Conservation (phyloP, 495 filamentous ascomycete genomes). For the Penicillium argentinense region DNA sequence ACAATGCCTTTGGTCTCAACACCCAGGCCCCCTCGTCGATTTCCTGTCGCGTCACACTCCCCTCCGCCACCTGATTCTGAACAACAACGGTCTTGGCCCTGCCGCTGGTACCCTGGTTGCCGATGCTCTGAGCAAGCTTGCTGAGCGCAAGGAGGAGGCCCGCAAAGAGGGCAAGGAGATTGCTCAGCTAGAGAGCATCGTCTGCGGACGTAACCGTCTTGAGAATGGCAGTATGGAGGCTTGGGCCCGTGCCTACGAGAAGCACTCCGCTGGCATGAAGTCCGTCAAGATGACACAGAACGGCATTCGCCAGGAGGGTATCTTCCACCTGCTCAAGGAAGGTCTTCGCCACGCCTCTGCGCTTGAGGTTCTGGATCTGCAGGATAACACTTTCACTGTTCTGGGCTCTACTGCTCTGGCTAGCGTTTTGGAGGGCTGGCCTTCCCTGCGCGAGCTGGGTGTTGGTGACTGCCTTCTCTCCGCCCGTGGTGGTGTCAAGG, state of each 20-base stretch:
- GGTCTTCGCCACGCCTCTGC: conserved; percentile 66
- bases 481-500: conserved; percentile 70
- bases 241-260: conserved; percentile 83
- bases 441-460: conserved; percentile 74
- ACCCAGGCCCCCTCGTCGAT: conserved; percentile 76
- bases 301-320: conserved; percentile 92
- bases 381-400: conserved; percentile 95
- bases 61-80: conserved; percentile 87
- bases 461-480: conserved; percentile 86
- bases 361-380: conserved; percentile 79
- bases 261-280: conserved; percentile 71
- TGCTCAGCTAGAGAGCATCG: conserved; percentile 83
- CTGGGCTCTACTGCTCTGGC: conserved; percentile 77
- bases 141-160: conserved; percentile 76
- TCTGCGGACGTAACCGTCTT: conserved; percentile 92
- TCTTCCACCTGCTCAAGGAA: conserved; percentile 70
- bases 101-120: conserved; percentile 84
- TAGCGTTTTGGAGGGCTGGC: conserved; percentile 71
- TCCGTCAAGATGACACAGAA: conserved; percentile 98
- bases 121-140: conserved; percentile 71
- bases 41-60: conserved; percentile 85
- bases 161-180: conserved; percentile 66
- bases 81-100: conserved; percentile 98
- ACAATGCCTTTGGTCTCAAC: conserved; percentile 97
- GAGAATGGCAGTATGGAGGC: conserved; percentile 95